Evolutionary conservation across 768 basidiomycete genomes (phyloP), one percentile per base, ranked within the genome.

Genomic region (Leucosporidium scottii): DNA sequence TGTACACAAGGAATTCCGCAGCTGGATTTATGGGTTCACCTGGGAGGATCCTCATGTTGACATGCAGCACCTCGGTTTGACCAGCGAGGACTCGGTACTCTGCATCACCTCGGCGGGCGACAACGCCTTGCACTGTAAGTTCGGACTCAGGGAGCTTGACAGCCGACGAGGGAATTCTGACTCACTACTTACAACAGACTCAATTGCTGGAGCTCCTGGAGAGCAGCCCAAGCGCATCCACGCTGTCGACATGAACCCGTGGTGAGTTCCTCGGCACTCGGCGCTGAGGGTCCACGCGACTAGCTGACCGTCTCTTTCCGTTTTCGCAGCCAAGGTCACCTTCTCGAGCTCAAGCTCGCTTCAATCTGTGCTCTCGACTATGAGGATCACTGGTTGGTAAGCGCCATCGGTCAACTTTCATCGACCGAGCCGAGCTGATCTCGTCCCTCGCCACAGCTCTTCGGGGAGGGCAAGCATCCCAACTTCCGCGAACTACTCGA

Each of bases 31-130:
- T 47, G 65, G 65, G 4, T 67, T 49, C 47, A 53, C 57, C n/a
- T 81, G 80, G 81, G 89, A 90, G 77, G 89, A 90, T 75, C 89
- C 89, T 0, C 82, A 82, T 9, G 87, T 84, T 69, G 89, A 90
- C 75, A 84, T 90, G 82, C 81, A 82, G 69, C 81, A 84, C 73
- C 79, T 90, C 8, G 74, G 84, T 21, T 77, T 90, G 65, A 82
- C 82, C 25, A 77, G 78, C 47, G 81, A 86, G 18, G 88, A 90
- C 78, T 82, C 84, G 1, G 82, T 90, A 75, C 81, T 90, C 18
- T 84, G 85, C 23, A 89, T 90, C 73, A 89, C 88, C 1, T 85
- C 84, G 60, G 89, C 87, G 4, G 88, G 88, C 0, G 88, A 89
- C 77, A 90, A 90, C 75, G 86, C 87, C 3, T 79, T 90, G 47